These are phyloP conservation scores for Asterella californica DNA, from an alignment of 225 moss, liverwort and hornwort genomes.

Conservation along the genomic window DNA sequence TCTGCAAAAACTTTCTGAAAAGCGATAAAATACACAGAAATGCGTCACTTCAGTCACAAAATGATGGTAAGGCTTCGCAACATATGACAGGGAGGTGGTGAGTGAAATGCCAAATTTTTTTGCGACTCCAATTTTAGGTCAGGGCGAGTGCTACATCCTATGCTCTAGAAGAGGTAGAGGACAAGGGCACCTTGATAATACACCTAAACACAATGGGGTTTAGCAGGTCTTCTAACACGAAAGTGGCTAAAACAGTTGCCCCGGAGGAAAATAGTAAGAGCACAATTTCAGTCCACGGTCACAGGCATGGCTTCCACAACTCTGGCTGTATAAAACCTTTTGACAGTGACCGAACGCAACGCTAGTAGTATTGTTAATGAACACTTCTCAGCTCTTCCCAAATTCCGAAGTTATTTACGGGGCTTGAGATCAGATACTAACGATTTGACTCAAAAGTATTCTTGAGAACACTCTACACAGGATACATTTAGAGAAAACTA, in stretches of 20 bases:
- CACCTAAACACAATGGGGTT: neutral
- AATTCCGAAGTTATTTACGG: neutral
- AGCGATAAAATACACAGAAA: conserved; percentile 15
- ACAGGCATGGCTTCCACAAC: no score
- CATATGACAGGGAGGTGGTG: no score
- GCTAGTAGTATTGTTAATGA: neutral
- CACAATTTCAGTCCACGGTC: no score
- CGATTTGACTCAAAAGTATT: no score
- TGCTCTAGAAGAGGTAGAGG: neutral
- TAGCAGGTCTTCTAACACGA: no score
- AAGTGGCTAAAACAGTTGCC: no score
- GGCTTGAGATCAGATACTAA: neutral
- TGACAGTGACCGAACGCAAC: neutral
- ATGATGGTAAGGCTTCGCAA: conserved; percentile 9
- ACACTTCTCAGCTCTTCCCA: neutral
- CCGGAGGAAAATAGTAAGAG: no score
- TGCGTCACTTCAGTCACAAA: neutral
- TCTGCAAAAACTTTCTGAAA: conserved; percentile 73
- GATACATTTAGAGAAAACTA: neutral
- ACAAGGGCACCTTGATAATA: neutral
- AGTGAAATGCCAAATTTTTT: neutral
- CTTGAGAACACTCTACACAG: no score
- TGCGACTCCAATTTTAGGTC: neutral
- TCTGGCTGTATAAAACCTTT: no score
- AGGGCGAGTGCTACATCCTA: no score